These are phyloP conservation scores for Auricularia cornea DNA, from an alignment of 768 basidiomycete species.

Conservation along the genomic window DNA sequence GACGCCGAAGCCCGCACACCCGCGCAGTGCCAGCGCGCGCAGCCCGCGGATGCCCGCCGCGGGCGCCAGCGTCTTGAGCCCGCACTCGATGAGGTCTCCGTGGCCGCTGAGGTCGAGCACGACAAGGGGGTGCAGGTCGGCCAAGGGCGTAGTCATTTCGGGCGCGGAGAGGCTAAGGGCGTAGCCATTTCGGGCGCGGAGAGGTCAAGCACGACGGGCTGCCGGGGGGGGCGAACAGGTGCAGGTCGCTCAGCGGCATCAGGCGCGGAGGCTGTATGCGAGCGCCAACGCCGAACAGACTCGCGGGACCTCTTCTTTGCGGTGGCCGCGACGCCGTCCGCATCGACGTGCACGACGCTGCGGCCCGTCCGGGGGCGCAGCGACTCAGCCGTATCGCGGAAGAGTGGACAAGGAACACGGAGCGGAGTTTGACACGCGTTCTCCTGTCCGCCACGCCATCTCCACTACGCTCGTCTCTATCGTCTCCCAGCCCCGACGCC, in stretches of 20 bases:
- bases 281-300: neutral
- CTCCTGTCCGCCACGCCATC: no score
- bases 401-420: neutral
- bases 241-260: neutral
- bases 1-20: neutral
- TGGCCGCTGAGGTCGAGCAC: neutral
- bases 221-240: neutral
- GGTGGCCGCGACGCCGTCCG: neutral
- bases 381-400: neutral
- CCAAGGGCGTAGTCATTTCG: neutral
- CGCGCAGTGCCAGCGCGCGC: neutral
- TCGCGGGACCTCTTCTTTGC: neutral
- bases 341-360: neutral
- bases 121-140: neutral
- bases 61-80: neutral
- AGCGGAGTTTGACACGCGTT: neutral
- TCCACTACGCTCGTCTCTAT: no score
- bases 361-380: neutral
- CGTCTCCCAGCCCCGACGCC: no score
- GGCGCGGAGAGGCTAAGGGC: no score
- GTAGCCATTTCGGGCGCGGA: no score
- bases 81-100: neutral
- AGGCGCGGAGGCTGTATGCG: neutral
- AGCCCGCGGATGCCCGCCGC: neutral
- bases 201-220: neutral